Evolutionary conservation across 208 protist genomes (phyloP).

Genomic region (Trypanosoma caninum): DNA sequence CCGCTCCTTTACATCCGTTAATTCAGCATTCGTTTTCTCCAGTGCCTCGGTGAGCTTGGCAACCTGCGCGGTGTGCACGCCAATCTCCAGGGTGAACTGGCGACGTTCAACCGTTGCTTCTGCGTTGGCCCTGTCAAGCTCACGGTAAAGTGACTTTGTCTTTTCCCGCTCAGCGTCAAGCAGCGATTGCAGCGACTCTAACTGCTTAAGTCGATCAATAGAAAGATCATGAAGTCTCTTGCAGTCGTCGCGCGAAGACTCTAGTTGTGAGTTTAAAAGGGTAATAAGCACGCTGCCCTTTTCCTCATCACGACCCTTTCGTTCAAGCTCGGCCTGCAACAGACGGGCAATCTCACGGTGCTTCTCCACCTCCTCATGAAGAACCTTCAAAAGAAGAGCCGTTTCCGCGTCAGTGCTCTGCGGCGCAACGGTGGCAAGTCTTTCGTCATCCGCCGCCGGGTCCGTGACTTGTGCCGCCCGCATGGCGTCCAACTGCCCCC

Average conservation of each 20-base stretch:
- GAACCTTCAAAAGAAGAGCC: conserved; percentile 69
- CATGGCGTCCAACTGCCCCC: conserved; percentile 25
- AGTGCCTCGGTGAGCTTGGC: conserved; percentile 55
- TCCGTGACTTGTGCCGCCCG: conserved; percentile 19
- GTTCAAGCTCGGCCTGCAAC: conserved; percentile 58
- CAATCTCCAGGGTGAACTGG: conserved; percentile 71
- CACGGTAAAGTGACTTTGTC: conserved; percentile 32
- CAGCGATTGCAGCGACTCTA: conserved; percentile 43
- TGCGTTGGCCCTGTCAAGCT: conserved; percentile 41
- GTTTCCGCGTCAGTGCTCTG: conserved; percentile 64
- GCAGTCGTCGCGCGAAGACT: conserved; percentile 72
- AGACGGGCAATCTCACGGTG: conserved; percentile 53
- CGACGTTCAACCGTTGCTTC: conserved; percentile 60
- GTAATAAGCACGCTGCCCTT: conserved; percentile 80
- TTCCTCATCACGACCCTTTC: conserved; percentile 73
- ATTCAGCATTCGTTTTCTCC: conserved; percentile 26
- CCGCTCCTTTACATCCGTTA: conserved; percentile 36
- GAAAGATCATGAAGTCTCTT: conserved; percentile 57
- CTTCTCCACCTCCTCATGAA: conserved; percentile 72
- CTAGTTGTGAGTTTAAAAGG: conserved; percentile 83
- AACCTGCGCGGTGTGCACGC: conserved; percentile 65
- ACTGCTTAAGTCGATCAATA: conserved; percentile 35
- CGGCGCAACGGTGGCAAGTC: conserved; percentile 15
- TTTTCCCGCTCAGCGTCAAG: conserved; percentile 51
- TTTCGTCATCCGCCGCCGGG: not conserved